Percentiles rank a stretch among this genome's conserved stretches.
Evolutionary conservation across 2,329 filamentous ascomycete genomes (phyloP).

Genomic region (Alternaria brassicae): DNA sequence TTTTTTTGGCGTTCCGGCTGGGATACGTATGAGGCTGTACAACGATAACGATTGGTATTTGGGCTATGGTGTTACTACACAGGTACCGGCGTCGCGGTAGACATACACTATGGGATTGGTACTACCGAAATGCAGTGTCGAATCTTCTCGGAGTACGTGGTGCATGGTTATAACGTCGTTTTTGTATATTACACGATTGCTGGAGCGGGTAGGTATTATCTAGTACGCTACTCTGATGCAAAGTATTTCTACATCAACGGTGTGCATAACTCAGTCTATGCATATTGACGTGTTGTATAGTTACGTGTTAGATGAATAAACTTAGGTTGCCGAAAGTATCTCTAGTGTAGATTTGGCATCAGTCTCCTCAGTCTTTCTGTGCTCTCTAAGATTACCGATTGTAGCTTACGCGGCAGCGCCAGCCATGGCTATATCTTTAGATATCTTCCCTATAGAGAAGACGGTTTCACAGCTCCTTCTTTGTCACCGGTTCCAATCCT

Average conservation of each 20-base stretch:
- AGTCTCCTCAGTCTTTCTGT: not conserved
- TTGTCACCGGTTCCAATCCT: slow-evolving; percentile 34
- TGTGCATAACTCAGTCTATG: not conserved
- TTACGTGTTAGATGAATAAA: rapidly evolving
- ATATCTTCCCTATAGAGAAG: not conserved
- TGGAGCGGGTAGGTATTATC: not conserved
- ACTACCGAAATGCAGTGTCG: not conserved
- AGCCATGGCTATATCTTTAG: not conserved
- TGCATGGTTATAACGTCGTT: not conserved
- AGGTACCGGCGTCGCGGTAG: not conserved
- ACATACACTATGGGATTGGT: not conserved
- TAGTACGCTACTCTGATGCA: not conserved
- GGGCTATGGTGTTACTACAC: not conserved
- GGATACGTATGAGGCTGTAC: not conserved
- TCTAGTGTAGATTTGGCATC: not conserved
- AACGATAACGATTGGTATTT: not conserved
- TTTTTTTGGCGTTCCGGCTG: slow-evolving; percentile 1
- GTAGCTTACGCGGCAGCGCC: rapidly evolving
- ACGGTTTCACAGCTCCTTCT: slow-evolving; percentile 37
- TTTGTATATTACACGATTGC: not conserved
- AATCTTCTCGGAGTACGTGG: not conserved
- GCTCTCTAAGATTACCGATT: not conserved
- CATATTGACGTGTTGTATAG: not conserved
- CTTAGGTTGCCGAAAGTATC: rapidly evolving
- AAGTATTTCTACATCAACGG: not conserved